Percentiles rank a stretch among this genome's conserved stretches.
Evolutionary conservation across 768 basidiomycete species (phyloP).

Genomic region (Hirschioporus abietinus): DNA sequence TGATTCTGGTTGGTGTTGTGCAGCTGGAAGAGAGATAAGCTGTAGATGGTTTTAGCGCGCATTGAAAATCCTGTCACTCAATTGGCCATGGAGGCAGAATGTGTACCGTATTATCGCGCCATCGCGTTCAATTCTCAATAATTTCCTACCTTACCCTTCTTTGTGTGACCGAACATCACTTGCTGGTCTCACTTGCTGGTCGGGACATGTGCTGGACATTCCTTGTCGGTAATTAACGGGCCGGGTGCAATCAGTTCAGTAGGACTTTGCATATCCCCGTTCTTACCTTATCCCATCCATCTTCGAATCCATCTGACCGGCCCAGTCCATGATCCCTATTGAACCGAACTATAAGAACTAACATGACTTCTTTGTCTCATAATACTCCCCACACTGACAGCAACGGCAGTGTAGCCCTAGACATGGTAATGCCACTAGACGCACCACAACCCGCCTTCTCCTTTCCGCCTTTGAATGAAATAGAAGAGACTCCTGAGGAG

Average conservation of each 20-base stretch:
- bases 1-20: constrained; percentile 12
- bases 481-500: constrained; percentile 39
- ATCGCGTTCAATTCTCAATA: neutral
- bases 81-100: neutral
- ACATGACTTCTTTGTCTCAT: neutral
- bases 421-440: constrained; percentile 37
- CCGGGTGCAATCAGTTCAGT: neutral
- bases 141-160: neutral
- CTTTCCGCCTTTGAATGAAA: constrained; percentile 33
- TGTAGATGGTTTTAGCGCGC: constrained; percentile 34
- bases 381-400: neutral
- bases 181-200: constrained; percentile 8
- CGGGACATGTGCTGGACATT: neutral
- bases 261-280: neutral
- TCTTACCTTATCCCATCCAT: neutral
- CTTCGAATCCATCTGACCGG: constrained; percentile 5
- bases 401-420: neutral
- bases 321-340: constrained; percentile 6
- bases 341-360: neutral
- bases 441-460: constrained; percentile 34
- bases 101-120: constrained; percentile 4
- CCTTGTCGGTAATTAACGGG: neutral
- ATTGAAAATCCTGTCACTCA: constrained; percentile 1
- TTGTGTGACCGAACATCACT: neutral
- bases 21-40: constrained; percentile 75